Percentiles rank a stretch among this genome's conserved stretches.
Conservation (phyloP, 139 green algal species). For the Dunaliella primolecta region DNA sequence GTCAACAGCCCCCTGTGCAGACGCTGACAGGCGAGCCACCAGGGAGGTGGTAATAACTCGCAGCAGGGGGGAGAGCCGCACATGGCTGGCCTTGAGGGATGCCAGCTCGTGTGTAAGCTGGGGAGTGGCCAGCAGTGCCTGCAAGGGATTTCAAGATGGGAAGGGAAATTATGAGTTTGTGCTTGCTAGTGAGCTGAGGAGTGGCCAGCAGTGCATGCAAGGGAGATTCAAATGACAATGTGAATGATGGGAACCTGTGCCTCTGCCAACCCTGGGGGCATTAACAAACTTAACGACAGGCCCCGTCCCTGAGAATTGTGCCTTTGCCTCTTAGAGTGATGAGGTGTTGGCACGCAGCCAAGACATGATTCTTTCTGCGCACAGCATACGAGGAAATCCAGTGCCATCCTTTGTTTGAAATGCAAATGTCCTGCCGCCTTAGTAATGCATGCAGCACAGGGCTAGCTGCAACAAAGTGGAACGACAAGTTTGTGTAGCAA, state of each 20-base stretch:
- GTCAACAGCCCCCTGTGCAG: background rate
- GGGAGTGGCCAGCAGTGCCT: constrained; percentile 7
- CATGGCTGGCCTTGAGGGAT: constrained; percentile 6
- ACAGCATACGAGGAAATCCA: too few species aligned
- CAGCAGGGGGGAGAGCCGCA: constrained; percentile 29
- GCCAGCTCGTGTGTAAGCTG: constrained; percentile 13
- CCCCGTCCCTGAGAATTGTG: too few species aligned
- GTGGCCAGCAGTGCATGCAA: constrained; percentile 10
- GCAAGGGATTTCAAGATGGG: constrained; percentile 4
- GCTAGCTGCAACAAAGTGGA: background rate
- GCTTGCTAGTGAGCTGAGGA: background rate
- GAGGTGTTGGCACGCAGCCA: too few species aligned
- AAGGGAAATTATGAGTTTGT: too few species aligned
- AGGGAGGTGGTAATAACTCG: constrained; percentile 27
- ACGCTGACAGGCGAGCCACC: constrained; percentile 10
- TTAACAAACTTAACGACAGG: too few species aligned
- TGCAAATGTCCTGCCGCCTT: background rate
- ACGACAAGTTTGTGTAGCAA: background rate
- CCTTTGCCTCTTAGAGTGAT: too few species aligned
- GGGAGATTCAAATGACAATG: background rate
- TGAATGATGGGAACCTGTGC: too few species aligned
- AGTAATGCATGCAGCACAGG: background rate
- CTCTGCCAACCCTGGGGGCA: too few species aligned
- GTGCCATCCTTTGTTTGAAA: too few species aligned
- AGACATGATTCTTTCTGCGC: too few species aligned